Conservation (phyloP, 1,139 yeast genomes). For the Yamadazyma oceani region DNA sequence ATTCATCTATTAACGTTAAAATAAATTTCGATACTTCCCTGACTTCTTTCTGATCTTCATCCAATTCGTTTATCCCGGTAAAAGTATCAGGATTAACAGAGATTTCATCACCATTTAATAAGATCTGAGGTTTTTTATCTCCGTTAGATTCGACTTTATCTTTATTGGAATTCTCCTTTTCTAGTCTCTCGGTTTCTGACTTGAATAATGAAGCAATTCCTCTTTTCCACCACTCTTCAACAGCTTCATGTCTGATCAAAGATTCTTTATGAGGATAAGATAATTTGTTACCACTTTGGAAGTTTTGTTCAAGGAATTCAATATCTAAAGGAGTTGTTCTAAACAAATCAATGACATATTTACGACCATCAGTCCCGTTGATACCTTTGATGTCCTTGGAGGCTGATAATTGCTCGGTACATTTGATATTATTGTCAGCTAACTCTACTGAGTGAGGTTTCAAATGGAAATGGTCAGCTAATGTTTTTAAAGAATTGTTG, state of each 20-base stretch:
- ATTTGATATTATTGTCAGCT: conserved; percentile 27
- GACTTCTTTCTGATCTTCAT: conserved; percentile 59
- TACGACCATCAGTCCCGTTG: conserved; percentile 80
- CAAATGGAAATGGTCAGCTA: conserved; percentile 77
- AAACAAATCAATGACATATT: conserved; percentile 80
- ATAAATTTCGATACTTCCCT: conserved; percentile 69
- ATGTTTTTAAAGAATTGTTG: conserved; percentile 52
- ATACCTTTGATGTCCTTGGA: conserved; percentile 86
- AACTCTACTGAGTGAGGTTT: conserved; percentile 60
- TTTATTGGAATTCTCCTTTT: conserved; percentile 41
- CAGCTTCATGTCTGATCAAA: conserved; percentile 81
- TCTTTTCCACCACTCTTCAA: conserved; percentile 85
- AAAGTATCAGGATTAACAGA: conserved; percentile 82
- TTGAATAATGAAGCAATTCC: conserved; percentile 58
- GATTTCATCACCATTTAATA: conserved; percentile 56
- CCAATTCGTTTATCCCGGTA: conserved; percentile 41
- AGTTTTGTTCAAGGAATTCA: conserved; percentile 62
- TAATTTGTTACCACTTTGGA: conserved; percentile 34
- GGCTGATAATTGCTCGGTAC: conserved; percentile 53
- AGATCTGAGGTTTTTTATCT: conserved; percentile 49
- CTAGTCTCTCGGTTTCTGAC: conserved; percentile 48
- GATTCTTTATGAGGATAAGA: conserved; percentile 83
- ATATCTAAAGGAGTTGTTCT: conserved; percentile 85
- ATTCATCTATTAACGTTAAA: conserved; percentile 59
- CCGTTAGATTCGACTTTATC: conserved; percentile 23